A percentile compares a stretch with the other conserved stretches of the same genome.
Conservation (phyloP, 2,329 filamentous ascomycete genomes). For the Geosmithia putterillii region DNA sequence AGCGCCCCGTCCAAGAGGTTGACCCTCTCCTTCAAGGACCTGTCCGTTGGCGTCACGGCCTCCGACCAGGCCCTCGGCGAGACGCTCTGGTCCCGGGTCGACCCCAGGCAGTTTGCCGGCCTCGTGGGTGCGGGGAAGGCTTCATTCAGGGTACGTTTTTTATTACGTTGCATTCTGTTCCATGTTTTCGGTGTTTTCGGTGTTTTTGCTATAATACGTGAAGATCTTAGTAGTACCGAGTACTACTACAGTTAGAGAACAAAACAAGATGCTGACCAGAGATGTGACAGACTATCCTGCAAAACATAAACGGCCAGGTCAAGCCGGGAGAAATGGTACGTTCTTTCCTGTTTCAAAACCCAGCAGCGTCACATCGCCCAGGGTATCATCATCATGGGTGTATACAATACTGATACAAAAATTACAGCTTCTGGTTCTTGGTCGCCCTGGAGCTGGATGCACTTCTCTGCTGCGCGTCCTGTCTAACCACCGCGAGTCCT, state of each 20-base stretch:
- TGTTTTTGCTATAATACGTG: no score
- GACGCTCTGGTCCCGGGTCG: conserved; percentile 10
- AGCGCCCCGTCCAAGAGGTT: conserved; percentile 6
- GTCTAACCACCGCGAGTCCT: conserved; percentile 14
- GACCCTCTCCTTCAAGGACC: conserved; percentile 8
- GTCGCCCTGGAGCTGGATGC: conserved; percentile 17
- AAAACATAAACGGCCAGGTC: conserved; percentile 23
- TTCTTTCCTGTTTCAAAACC: neutral
- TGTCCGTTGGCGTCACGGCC: conserved; percentile 8
- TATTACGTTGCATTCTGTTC: neutral
- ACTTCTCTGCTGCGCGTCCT: conserved; percentile 16
- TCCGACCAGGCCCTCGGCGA: conserved; percentile 9
- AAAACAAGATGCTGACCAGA: neutral
- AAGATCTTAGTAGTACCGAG: no score
- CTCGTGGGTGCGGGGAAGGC: conserved; percentile 1
- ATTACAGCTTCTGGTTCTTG: conserved; percentile 14
- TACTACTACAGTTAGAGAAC: no score
- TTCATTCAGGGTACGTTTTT: neutral
- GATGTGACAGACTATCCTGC: conserved; percentile 22
- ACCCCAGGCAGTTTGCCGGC: conserved; percentile 7
- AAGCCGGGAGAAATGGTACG: conserved; percentile 28
- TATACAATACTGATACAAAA: conserved; percentile 2
- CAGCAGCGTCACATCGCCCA: no score
- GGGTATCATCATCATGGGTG: no score
- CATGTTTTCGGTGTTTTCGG: no score